phyloP scores from a whole-genome alignment of 2,329 filamentous ascomycete species.

The Elsinoe ampelina region DNA sequence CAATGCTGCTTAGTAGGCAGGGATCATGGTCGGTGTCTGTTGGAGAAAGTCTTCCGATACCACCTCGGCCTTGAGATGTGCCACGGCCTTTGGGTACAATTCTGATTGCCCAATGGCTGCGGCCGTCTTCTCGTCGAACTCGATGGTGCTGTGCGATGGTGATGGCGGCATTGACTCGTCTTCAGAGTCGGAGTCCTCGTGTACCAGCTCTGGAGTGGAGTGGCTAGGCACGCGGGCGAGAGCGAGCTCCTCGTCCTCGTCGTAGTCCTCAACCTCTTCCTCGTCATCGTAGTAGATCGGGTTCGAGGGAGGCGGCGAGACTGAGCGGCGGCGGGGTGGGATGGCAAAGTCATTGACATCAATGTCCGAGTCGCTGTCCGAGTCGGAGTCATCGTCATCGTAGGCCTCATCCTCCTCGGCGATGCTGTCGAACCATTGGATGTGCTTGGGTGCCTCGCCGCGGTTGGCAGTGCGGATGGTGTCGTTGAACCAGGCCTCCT shows the following conservation, averaged over 20 bases:
- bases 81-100: constrained; percentile 4
- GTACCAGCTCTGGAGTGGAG: constrained; percentile 40
- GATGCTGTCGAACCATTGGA: constrained; percentile 79
- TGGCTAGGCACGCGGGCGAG: constrained; percentile 37
- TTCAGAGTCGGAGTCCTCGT: constrained; percentile 35
- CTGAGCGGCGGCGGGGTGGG: constrained; percentile 29
- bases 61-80: constrained; percentile 1
- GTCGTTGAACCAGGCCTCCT: constrained; percentile 97
- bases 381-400: constrained; percentile 33
- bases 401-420: constrained; percentile 62
- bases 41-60: constrained; percentile 7
- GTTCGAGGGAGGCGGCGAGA: constrained; percentile 31
- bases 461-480: constrained; percentile 68
- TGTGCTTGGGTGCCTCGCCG: constrained; percentile 55
- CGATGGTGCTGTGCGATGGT: constrained; percentile 35
- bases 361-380: constrained; percentile 38
- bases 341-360: constrained; percentile 41
- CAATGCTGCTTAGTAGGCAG: constrained; percentile 8
- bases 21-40: constrained; percentile 6
- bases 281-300: constrained; percentile 33
- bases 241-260: constrained; percentile 38
- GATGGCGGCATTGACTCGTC: constrained; percentile 41
- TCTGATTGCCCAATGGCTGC: constrained; percentile 28
- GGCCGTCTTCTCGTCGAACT: constrained; percentile 36
- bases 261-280: constrained; percentile 34